These are phyloP conservation scores for Galeopsis tetrahit DNA, from an alignment of 257 asterid genomes.

Conservation along the genomic window DNA sequence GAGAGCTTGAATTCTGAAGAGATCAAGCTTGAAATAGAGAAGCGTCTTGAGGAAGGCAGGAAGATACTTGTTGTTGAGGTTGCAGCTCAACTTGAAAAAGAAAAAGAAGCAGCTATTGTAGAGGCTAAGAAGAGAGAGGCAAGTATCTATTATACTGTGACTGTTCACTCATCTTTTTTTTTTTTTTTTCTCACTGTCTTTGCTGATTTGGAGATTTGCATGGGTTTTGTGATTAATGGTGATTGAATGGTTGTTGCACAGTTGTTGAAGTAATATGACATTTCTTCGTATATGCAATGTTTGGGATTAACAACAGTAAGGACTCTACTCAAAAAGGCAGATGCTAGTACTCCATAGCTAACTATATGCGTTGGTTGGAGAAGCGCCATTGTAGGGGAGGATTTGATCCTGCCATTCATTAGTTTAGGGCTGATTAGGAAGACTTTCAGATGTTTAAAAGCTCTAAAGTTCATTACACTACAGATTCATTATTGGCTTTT, in stretches of 20 bases:
- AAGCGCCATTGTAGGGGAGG: background rate
- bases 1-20: constrained; percentile 74
- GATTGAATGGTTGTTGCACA: constrained; percentile 17
- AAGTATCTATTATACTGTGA: constrained; percentile 38
- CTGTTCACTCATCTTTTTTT: background rate
- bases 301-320: background rate
- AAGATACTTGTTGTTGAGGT: constrained; percentile 77
- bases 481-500: constrained; percentile 3
- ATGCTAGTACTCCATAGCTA: background rate
- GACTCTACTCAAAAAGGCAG: background rate
- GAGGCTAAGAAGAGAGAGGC: constrained; percentile 80
- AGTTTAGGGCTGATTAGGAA: background rate
- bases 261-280: background rate
- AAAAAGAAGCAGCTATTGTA: constrained; percentile 69
- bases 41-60: constrained; percentile 82
- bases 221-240: constrained; percentile 8
- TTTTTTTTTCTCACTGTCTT: constrained; percentile 4
- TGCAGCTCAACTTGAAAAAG: constrained; percentile 82
- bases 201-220: constrained; percentile 8
- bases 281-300: background rate
- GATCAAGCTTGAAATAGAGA: constrained; percentile 64
- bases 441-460: constrained; percentile 13
- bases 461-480: background rate
- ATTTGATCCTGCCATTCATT: background rate
- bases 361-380: constrained; percentile 3